phyloP scores from a whole-genome alignment of 2,329 filamentous ascomycete species.

The Phaeosphaeriaceae sp. region DNA sequence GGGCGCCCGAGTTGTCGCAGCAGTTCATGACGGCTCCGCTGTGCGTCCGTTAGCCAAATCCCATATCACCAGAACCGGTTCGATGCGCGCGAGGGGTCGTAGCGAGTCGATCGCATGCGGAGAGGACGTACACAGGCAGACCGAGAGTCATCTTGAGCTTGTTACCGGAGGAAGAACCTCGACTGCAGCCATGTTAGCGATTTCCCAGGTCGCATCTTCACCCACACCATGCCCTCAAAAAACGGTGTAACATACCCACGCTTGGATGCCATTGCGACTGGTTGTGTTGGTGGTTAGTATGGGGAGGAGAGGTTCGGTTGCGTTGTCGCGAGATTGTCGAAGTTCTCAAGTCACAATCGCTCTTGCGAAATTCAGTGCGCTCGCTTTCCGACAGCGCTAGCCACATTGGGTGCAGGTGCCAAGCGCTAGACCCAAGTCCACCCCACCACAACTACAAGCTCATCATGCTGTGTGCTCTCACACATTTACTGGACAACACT shows the following conservation, averaged over 20 bases:
- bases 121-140: constrained; percentile 92
- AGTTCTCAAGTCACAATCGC: not conserved
- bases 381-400: too few species aligned
- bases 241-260: constrained; percentile 41
- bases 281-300: constrained; percentile 19
- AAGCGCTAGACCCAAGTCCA: not conserved
- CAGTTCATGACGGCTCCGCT: constrained; percentile 99
- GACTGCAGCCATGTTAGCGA: constrained; percentile 54
- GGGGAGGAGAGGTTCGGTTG: constrained; percentile 21
- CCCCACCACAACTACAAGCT: too few species aligned
- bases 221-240: not conserved
- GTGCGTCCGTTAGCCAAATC: constrained; percentile 38
- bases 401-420: too few species aligned
- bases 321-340: constrained; percentile 36
- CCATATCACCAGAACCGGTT: not conserved
- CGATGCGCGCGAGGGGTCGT: constrained; percentile 1
- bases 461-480: too few species aligned
- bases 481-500: too few species aligned
- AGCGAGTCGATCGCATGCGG: constrained; percentile 22
- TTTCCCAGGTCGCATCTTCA: not conserved
- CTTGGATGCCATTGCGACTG: constrained; percentile 50
- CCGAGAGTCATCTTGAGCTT: constrained; percentile 99
- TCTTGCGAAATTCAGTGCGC: not conserved
- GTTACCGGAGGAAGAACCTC: constrained; percentile 94
- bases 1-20: constrained; percentile 98